Conservation (phyloP, 345 rosid species). For the Moricandia moricandioides region DNA sequence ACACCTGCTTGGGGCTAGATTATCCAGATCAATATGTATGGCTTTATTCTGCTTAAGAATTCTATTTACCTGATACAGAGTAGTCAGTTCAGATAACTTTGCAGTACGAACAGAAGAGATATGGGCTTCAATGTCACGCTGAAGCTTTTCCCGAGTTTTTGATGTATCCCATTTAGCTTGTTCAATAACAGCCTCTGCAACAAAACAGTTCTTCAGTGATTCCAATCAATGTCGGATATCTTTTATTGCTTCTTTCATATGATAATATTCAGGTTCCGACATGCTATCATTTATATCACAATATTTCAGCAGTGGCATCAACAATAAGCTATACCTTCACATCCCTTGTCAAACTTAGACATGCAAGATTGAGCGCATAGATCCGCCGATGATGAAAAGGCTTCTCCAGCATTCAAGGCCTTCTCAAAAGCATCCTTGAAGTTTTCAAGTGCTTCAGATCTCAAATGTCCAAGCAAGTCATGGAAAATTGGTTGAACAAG, state of each 20-base stretch:
- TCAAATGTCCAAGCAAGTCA: conserved; percentile 71
- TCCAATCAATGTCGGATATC: conserved; percentile 6
- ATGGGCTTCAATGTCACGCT: conserved; percentile 86
- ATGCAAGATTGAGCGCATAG: conserved; percentile 48
- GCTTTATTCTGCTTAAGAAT: conserved; percentile 7
- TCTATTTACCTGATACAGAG: conserved; percentile 65
- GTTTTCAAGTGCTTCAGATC: conserved; percentile 59
- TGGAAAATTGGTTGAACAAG: conserved; percentile 89
- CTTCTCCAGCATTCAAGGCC: conserved; percentile 78
- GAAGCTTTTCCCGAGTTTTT: conserved; percentile 71
- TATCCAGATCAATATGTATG: conserved; percentile 15
- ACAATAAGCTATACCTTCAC: conserved; percentile 54
- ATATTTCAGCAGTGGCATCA: not conserved
- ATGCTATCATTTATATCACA: conserved; percentile 6
- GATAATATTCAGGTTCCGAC: conserved; percentile 15
- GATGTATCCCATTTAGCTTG: conserved; percentile 94
- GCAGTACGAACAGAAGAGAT: conserved; percentile 72
- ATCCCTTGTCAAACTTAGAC: conserved; percentile 63
- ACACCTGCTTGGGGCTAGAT: conserved; percentile 14
- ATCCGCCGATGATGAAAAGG: conserved; percentile 62
- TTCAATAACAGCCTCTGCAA: conserved; percentile 78
- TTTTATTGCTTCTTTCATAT: not conserved
- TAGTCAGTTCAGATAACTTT: conserved; percentile 75
- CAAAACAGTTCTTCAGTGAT: conserved; percentile 5
- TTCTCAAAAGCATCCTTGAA: conserved; percentile 80